Evolutionary conservation across 2,329 filamentous ascomycete species (phyloP), one percentile per base, ranked within the genome.

Genomic region (Pseudonectria foliicola): DNA sequence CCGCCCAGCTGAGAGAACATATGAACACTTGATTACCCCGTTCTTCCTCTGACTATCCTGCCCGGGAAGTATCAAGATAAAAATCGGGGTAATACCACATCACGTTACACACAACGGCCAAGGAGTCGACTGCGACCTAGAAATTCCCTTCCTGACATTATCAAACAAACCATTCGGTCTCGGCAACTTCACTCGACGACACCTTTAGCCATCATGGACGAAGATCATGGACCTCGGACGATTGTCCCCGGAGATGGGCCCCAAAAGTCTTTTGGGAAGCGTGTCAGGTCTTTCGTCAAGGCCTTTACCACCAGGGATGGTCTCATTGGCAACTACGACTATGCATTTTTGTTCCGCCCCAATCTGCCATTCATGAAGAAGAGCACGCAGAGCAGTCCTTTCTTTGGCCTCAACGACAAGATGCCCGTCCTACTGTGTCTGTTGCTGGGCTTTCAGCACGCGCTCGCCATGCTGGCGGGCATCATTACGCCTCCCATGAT

Each of bases 311-410:
- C 73, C 29, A 79, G 68, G 42, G 73, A 88, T 2, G 89, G 89
- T 10, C 71, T 95, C 16, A 61, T 95, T 37, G 89, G 89, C 43
- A 71, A 79, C 50, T 95, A 95, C 61, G 84, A 95, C 70, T 95
- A 95, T 71, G 84, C 60, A 25, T 92, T 88, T 53, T 78, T 95
- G 27, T 94, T 95, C 69, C 77, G 67, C 14, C 85, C 77, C 2
- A 88, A 85, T 47, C 62, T 95, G 14, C 89, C 89, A 0, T 95
- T 95, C 60, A 79, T 92, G 70, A 79, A 74, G 55, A 54, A 74
- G 56, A 51, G 64, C 5, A 57, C 58, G 24, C 61, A 64, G 44
- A 38, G 46, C 25, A 77, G 82, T 23, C 85, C 85, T 1, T 92
- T 93, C 60, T 92, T 90, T 52, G 85, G 85, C n/a, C 75, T 90